These are phyloP conservation scores for Ciborinia camelliae DNA, from an alignment of 2,329 filamentous ascomycete species.

Conservation along the genomic window DNA sequence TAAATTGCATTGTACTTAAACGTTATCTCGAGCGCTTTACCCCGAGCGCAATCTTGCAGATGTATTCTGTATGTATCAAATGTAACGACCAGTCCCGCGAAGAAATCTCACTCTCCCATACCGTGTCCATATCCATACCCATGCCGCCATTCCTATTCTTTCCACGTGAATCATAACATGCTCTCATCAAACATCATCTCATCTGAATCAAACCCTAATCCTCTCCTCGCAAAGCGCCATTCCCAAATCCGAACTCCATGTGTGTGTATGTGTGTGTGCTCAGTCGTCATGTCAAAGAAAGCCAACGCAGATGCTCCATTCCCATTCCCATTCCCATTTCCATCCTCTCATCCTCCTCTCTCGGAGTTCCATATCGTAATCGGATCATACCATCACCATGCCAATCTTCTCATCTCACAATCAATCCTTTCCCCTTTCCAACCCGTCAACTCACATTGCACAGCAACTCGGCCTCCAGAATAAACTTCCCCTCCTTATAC, in stretches of 20 bases:
- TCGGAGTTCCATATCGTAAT: not conserved
- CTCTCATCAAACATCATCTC: conserved; percentile 1
- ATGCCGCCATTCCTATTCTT: not conserved
- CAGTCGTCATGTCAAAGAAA: not conserved
- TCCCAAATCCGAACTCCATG: not conserved
- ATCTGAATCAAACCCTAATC: not conserved
- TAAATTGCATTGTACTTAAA: too few species aligned
- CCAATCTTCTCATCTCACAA: not conserved
- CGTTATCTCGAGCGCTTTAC: not conserved
- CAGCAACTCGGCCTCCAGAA: conserved; percentile 86
- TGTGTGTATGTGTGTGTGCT: not conserved
- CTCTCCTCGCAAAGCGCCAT: not conserved
- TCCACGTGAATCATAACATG: not conserved
- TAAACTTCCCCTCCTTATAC: conserved; percentile 99
- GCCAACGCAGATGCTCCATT: not conserved
- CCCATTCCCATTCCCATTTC: not conserved
- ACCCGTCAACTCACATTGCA: conserved; percentile 63
- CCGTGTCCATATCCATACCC: not conserved
- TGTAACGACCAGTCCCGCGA: not conserved
- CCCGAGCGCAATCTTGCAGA: not conserved
- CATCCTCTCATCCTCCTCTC: not conserved
- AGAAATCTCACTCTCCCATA: not conserved
- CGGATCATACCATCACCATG: not conserved
- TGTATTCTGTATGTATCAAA: conserved; percentile 1
- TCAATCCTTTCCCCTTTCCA: not conserved